Evolutionary conservation across 2,329 filamentous ascomycete genomes (phyloP).

Genomic region (Tolypocladium tropicale): DNA sequence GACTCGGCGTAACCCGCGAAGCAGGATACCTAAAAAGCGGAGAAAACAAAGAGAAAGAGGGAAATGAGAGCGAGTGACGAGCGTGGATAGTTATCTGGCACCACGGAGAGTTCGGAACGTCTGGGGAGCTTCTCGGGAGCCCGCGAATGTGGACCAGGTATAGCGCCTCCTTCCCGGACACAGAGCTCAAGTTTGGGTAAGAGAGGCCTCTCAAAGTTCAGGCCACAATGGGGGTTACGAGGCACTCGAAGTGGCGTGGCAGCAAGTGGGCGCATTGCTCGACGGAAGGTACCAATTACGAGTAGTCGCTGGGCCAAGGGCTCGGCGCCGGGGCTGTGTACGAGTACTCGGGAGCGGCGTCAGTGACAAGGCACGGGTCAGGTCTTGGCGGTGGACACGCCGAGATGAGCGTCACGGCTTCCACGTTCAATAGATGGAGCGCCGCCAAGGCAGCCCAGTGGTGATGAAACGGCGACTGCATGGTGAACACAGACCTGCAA

Average conservation of each 20-base stretch:
- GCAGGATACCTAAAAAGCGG: neutral
- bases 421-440: neutral
- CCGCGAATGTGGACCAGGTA: neutral
- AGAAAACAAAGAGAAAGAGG: neutral
- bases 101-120: neutral
- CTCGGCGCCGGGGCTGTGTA: neutral
- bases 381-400: neutral
- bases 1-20: neutral
- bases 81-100: neutral
- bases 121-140: neutral
- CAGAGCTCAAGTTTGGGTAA: neutral
- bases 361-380: neutral
- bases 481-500: neutral
- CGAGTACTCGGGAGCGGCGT: too few relatives aligned
- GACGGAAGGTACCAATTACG: too few relatives aligned
- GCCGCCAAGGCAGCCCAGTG: too few relatives aligned
- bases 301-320: neutral
- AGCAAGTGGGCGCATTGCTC: neutral
- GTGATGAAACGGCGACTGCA: neutral
- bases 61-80: neutral
- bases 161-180: neutral
- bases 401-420: neutral
- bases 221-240: neutral
- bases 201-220: neutral
- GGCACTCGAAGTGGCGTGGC: neutral